Evolutionary conservation across 768 basidiomycete genomes (phyloP).

Genomic region (Boletellus emodensis): DNA sequence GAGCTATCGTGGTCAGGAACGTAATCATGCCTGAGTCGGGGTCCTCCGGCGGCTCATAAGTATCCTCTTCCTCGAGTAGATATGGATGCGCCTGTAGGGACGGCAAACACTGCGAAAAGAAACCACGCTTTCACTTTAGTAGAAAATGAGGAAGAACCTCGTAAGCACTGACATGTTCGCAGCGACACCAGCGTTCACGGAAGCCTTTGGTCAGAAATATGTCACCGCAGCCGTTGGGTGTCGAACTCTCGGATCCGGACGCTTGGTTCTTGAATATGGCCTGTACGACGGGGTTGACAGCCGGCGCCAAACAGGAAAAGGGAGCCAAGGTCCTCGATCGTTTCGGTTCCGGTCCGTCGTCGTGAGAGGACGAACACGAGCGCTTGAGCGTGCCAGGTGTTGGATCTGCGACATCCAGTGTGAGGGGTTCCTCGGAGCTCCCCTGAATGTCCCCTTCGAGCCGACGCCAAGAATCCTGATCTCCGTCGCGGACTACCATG

Average conservation of each 20-base stretch:
- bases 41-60: constrained; percentile 82
- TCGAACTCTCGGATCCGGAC: constrained; percentile 14
- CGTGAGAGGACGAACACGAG: constrained; percentile 20
- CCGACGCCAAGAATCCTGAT: constrained; percentile 48
- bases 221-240: constrained; percentile 57
- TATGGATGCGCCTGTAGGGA: constrained; percentile 52
- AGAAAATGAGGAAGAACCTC: not conserved
- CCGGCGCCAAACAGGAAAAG: constrained; percentile 54
- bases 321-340: constrained; percentile 37
- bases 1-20: not conserved
- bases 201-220: constrained; percentile 73
- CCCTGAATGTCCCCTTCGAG: constrained; percentile 33
- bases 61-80: constrained; percentile 75
- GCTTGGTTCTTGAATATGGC: constrained; percentile 33
- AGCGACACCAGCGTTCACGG: constrained; percentile 77
- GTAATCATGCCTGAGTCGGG: constrained; percentile 66
- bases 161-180: constrained; percentile 44
- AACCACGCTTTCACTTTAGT: not conserved
- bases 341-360: constrained; percentile 41
- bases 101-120: constrained; percentile 49
- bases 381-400: constrained; percentile 41
- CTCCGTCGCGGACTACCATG: constrained; percentile 57
- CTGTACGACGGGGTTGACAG: constrained; percentile 43
- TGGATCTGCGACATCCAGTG: constrained; percentile 25
- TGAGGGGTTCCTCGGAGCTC: constrained; percentile 9